Evolutionary conservation across 2,329 filamentous ascomycete species (phyloP).

Genomic region (Diaporthe eres): DNA sequence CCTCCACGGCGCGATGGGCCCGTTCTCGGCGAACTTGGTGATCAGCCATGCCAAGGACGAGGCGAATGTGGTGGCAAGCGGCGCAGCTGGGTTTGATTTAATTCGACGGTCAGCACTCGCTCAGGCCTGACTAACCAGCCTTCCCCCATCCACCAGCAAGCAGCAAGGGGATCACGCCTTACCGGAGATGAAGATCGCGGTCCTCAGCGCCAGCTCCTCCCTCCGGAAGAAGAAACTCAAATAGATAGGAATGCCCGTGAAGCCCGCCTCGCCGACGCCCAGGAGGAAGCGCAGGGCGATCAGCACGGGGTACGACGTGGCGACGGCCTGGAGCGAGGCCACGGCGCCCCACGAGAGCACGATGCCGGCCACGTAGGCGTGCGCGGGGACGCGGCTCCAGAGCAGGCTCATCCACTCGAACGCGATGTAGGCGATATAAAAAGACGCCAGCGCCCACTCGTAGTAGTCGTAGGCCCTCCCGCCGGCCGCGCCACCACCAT

Average conservation of each 20-base stretch:
- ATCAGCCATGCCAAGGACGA: conserved; percentile 86
- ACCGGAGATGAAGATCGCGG: conserved; percentile 87
- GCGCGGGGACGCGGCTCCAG: conserved; percentile 72
- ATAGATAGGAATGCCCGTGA: conserved; percentile 75
- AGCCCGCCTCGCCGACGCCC: conserved; percentile 76
- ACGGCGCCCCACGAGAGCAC: conserved; percentile 85
- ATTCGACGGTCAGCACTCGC: neutral
- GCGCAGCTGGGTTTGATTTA: conserved; percentile 73
- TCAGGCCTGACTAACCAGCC: neutral
- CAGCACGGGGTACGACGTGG: conserved; percentile 73
- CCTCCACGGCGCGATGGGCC: conserved; percentile 86
- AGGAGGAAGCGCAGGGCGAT: conserved; percentile 69
- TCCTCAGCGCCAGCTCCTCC: conserved; percentile 85
- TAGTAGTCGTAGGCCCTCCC: conserved; percentile 70
- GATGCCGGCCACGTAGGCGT: conserved; percentile 70
- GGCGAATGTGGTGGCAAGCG: conserved; percentile 85
- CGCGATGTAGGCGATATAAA: conserved; percentile 74
- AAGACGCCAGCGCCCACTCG: conserved; percentile 72
- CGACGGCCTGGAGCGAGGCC: conserved; percentile 80
- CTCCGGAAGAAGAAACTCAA: conserved; percentile 75
- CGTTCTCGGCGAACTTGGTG: conserved; percentile 73
- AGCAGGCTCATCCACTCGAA: conserved; percentile 77
- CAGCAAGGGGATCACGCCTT: conserved; percentile 45
- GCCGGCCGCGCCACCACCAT: conserved; percentile 58
- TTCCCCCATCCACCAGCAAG: too few species aligned